These are phyloP conservation scores for Cucurbita pepo DNA, from an alignment of 306 rosid species.

Conservation along the genomic window DNA sequence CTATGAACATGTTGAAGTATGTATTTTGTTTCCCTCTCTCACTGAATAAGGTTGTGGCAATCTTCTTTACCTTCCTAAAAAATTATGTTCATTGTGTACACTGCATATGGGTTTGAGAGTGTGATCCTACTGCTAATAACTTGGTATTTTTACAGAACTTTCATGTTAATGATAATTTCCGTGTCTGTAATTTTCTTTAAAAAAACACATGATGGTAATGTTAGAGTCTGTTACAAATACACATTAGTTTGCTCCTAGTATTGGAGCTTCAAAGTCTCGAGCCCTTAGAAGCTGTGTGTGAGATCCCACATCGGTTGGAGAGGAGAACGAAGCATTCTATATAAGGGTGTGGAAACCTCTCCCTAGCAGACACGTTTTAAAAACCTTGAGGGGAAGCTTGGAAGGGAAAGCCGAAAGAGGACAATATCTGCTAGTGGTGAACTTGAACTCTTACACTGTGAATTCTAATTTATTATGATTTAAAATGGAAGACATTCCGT, in stretches of 20 bases:
- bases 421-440: no score
- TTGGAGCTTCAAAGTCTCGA: background rate
- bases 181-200: background rate
- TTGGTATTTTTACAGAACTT: background rate
- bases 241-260: background rate
- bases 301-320: no score
- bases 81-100: background rate
- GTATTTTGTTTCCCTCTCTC: constrained; percentile 9
- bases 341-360: no score
- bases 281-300: background rate
- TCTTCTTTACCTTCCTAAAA: background rate
- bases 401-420: no score
- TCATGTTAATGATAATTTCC: background rate
- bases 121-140: background rate
- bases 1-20: constrained; percentile 68
- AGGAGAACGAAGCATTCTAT: no score
- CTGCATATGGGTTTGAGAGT: background rate
- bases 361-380: no score
- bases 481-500: background rate
- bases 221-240: no score
- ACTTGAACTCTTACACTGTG: no score
- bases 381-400: no score
- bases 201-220: background rate
- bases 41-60: background rate
- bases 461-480: background rate